Base-by-base conservation (phyloP, 2,329 filamentous ascomycete species). In the Thelonectria blattea region DNA sequence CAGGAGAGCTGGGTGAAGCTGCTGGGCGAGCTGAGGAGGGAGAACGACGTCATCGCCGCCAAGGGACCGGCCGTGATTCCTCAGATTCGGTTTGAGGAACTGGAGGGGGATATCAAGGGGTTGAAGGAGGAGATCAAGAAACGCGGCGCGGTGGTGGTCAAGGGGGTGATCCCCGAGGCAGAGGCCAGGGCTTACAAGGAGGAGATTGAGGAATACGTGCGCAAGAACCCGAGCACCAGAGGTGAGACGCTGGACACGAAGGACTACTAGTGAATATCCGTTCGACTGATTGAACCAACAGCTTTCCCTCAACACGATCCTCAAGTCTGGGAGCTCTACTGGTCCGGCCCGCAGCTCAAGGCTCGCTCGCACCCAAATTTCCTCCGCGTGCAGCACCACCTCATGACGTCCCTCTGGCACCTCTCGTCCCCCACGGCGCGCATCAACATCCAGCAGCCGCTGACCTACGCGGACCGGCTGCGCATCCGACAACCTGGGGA, bases 311-410 rank as follows among this genome's bases (percentile, higher is more conserved):
- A 82, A 0, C 78, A 88, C 47, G 81, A 88, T 43, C 89, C 89
- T 0, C 87, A 90, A 46, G 89, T 93, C 6, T 91, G 86, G 68
- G 90, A 92, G 72, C 78, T 93, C 1, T 93, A 92, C 75, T 92
- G 90, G 90, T 89, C 88, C 0, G 80, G 81, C 1, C 79, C 88
- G 1, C 91, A 93, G 72, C 78, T 90, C 45, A 82, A 84, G 64
- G 90, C 89, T 3, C 83, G 91, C n/a, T 77, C 83, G 0, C 88
- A 93, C 70, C 84, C 87, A 1, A 85, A 87, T 61, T 75, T 92
- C 63, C 76, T 92, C 18, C 72, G 76, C 20, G 80, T 85, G 0
- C 90, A 92, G 66, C 77, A 76, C 8, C 84, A 84, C 24, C 81
- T 93, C 34, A 87, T 91, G 80, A 72, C 78, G 7, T 72, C 75